Evolutionary conservation across 148 eudicot species (phyloP).

Genomic region (Chenopodium suecicum): DNA sequence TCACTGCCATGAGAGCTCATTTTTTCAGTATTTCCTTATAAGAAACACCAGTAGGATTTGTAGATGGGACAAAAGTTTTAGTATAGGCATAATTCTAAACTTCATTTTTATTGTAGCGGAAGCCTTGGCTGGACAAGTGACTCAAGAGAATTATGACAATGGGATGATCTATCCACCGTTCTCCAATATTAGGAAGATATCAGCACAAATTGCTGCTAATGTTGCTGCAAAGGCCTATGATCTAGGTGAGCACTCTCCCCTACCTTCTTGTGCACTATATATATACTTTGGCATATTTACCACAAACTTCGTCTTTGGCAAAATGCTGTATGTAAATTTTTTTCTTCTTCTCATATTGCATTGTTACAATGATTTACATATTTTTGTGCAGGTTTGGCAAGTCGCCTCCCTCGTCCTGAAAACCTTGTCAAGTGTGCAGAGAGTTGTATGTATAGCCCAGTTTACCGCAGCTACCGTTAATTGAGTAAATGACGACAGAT

Average conservation of each 20-base stretch:
- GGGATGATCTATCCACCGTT: conserved; percentile 88
- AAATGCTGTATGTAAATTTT: neutral
- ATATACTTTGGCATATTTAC: too few relatives aligned
- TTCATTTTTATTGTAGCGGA: conserved; percentile 51
- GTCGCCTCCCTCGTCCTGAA: conserved; percentile 52
- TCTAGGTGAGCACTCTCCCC: conserved; percentile 46
- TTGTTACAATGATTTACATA: neutral
- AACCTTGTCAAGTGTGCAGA: conserved; percentile 78
- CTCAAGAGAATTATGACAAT: conserved; percentile 60
- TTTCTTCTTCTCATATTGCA: neutral
- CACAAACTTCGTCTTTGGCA: too few relatives aligned
- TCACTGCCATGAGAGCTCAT: too few relatives aligned
- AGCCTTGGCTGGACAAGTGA: conserved; percentile 86
- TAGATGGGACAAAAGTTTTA: too few relatives aligned
- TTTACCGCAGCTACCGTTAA: conserved; percentile 70
- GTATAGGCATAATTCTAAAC: too few relatives aligned
- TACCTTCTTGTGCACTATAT: too few relatives aligned
- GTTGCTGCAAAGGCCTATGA: conserved; percentile 94
- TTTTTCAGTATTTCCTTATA: too few relatives aligned
- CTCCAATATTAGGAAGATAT: conserved; percentile 75
- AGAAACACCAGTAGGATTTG: too few relatives aligned
- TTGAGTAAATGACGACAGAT: neutral
- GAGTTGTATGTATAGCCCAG: conserved; percentile 93
- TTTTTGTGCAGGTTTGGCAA: conserved; percentile 32
- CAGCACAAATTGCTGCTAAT: conserved; percentile 81